Evolutionary conservation across 2,329 filamentous ascomycete genomes (phyloP).

Genomic region (Colletotrichum kahawae): DNA sequence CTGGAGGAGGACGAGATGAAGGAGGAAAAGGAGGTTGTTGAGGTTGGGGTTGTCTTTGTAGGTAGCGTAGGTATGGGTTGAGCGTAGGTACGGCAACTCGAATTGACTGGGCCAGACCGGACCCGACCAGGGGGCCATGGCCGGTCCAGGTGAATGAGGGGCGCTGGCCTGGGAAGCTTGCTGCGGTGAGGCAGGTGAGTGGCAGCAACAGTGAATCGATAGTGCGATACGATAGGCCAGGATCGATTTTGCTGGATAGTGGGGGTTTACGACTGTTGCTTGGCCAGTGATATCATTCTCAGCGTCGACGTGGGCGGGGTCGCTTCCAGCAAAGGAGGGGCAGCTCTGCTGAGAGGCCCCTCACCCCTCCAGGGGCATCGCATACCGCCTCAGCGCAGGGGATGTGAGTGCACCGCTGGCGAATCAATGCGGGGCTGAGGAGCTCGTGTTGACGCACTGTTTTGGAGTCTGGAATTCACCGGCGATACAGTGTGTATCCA

Average conservation of each 20-base stretch:
- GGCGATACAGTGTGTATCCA: background rate
- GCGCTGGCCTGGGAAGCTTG: background rate
- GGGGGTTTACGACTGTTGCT: background rate
- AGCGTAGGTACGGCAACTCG: background rate
- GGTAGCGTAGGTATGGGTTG: background rate
- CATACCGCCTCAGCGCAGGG: background rate
- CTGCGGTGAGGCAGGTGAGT: background rate
- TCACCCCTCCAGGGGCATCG: background rate
- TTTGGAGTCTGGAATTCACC: background rate
- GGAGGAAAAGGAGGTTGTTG: constrained; percentile 23
- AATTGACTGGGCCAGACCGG: background rate
- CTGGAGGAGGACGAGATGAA: constrained; percentile 8
- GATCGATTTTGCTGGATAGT: background rate
- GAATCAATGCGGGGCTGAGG: background rate
- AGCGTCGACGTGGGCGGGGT: constrained; percentile 12
- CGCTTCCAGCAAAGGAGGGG: constrained; percentile 1
- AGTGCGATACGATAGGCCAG: constrained; percentile 2
- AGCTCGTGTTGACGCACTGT: background rate
- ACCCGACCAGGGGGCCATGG: background rate
- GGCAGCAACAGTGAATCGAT: background rate
- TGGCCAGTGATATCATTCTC: constrained; percentile 20
- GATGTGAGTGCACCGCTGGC: background rate
- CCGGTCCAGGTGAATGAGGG: background rate
- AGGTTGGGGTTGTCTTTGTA: constrained; percentile 7
- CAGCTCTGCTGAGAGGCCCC: constrained; percentile 8